Conservation (phyloP, 2,329 filamentous ascomycete species). For the Neopestalotiopsis sp. region DNA sequence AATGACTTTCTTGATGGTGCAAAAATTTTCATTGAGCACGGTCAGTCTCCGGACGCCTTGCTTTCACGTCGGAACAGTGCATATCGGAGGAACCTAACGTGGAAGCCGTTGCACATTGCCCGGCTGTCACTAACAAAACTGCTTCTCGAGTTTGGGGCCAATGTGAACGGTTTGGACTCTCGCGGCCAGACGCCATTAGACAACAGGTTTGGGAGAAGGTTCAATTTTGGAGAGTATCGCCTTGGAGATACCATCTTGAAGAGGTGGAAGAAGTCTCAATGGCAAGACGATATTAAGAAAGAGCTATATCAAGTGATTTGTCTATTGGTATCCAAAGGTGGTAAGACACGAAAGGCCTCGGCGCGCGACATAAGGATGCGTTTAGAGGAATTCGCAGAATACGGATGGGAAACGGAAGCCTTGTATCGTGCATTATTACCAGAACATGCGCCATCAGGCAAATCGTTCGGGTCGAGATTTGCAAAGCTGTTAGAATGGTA, state of each 20-base stretch:
- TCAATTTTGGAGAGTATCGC: not conserved
- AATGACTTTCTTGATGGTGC: not conserved
- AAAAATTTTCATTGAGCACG: not conserved
- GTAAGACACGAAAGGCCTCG: not conserved
- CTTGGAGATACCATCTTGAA: not conserved
- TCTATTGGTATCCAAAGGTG: not conserved
- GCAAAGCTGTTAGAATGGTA: not conserved
- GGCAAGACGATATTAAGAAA: not conserved
- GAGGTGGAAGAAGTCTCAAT: no score
- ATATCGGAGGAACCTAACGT: not conserved
- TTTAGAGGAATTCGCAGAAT: not conserved
- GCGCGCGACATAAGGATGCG: not conserved
- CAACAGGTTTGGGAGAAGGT: not conserved
- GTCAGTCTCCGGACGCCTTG: not conserved
- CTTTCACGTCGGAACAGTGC: not conserved
- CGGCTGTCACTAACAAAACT: not conserved
- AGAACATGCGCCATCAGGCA: not conserved
- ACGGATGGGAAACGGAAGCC: not conserved
- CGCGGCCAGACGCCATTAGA: not conserved
- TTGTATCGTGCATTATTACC: not conserved
- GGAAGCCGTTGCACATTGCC: not conserved
- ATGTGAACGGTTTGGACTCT: slow-evolving; percentile 11
- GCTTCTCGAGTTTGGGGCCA: slow-evolving; percentile 15
- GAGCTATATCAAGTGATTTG: not conserved
- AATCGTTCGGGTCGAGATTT: not conserved